phyloP scores from a whole-genome alignment of 228 moss, liverwort and hornwort species.

The Sphagnum magellanicum region DNA sequence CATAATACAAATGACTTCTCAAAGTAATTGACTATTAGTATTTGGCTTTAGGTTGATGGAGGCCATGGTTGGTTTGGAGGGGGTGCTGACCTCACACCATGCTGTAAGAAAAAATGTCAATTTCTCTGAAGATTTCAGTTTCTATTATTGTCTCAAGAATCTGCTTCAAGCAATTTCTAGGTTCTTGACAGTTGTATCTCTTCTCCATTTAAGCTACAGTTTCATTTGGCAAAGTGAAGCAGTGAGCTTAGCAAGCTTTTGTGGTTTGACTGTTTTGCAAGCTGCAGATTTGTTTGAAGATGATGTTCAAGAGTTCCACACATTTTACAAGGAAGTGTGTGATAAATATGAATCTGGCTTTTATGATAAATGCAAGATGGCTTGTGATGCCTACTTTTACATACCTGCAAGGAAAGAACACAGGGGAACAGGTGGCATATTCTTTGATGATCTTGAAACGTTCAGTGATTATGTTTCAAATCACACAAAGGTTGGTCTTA shows the following conservation, averaged over 20 bases:
- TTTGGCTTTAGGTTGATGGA: slow-evolving; percentile 64
- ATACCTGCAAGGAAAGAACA: slow-evolving; percentile 86
- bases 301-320: slow-evolving; percentile 67
- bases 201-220: not conserved
- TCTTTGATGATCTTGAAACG: slow-evolving; percentile 80
- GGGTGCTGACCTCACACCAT: slow-evolving; percentile 92
- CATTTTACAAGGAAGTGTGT: slow-evolving; percentile 64
- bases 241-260: no score
- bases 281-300: slow-evolving; percentile 73
- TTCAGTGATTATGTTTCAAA: not conserved
- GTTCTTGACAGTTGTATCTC: not conserved
- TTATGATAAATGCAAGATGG: slow-evolving; percentile 58
- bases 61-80: slow-evolving; percentile 93
- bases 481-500: not conserved
- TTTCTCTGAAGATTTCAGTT: not conserved
- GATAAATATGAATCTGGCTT: slow-evolving; percentile 61
- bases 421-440: slow-evolving; percentile 80
- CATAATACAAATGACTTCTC: no score
- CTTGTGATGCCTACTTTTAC: slow-evolving; percentile 86
- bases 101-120: slow-evolving; percentile 38
- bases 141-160: not conserved
- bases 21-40: no score
- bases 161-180: not conserved
- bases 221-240: not conserved
- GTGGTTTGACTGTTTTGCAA: no score